A percentile compares a stretch with the other conserved stretches of the same genome.
Evolutionary conservation across 345 rosid species (phyloP).

Genomic region (Brassica juncea): DNA sequence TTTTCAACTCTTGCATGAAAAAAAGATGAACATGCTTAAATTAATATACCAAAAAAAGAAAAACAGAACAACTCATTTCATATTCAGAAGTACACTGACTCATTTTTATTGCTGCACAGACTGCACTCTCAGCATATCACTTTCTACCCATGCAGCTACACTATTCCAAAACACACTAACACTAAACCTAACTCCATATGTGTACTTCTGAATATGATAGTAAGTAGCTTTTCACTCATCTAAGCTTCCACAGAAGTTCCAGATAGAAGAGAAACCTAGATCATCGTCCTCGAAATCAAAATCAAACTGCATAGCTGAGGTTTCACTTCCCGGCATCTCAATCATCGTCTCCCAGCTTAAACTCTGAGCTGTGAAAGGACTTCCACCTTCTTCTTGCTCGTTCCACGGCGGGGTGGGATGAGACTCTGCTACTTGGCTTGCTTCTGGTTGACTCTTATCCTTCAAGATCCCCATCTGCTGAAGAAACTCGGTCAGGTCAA

Average conservation of each 20-base stretch:
- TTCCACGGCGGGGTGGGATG: conserved; percentile 32
- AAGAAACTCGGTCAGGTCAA: conserved; percentile 89
- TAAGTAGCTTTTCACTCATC: conserved; percentile 23
- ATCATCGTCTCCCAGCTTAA: conserved; percentile 72
- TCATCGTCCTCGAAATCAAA: conserved; percentile 65
- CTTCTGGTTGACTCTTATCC: conserved; percentile 43
- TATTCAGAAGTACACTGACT: conserved; percentile 36
- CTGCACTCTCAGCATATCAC: conserved; percentile 18
- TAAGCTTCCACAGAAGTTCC: conserved; percentile 62
- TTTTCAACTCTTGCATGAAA: background rate
- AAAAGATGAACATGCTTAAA: conserved; percentile 9
- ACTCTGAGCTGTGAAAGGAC: conserved; percentile 46
- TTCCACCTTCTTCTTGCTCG: conserved; percentile 44
- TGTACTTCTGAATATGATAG: conserved; percentile 33
- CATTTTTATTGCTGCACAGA: conserved; percentile 29
- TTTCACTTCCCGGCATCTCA: conserved; percentile 59
- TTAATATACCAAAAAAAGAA: conserved; percentile 14
- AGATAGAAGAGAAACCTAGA: conserved; percentile 56
- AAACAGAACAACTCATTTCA: conserved; percentile 23
- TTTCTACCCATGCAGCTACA: conserved; percentile 15
- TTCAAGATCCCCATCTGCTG: conserved; percentile 82
- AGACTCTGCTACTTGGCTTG: conserved; percentile 33
- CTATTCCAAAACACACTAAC: conserved; percentile 26
- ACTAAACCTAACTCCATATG: conserved; percentile 22
- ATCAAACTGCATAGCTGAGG: conserved; percentile 29